phyloP scores from a whole-genome alignment of 164 flowering plant species.

The Santalum album region DNA sequence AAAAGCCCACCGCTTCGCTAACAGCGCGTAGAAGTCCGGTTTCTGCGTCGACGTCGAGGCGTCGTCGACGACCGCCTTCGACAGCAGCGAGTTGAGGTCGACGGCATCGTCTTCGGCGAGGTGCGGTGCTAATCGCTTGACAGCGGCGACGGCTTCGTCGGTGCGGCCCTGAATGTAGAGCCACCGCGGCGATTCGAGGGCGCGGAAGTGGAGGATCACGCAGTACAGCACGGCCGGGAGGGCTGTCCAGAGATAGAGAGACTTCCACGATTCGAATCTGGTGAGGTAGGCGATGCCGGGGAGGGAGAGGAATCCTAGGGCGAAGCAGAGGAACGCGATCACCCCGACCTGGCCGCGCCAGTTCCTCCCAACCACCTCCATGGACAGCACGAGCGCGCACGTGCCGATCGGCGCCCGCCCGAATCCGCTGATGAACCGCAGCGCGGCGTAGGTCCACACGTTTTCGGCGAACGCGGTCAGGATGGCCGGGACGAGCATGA shows the following conservation, averaged over 20 bases:
- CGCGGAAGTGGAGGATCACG: constrained; percentile 20
- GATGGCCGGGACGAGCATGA: background rate
- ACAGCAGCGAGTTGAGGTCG: background rate
- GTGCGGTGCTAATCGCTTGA: constrained; percentile 20
- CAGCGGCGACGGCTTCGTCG: constrained; percentile 38
- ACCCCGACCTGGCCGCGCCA: constrained; percentile 57
- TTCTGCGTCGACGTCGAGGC: constrained; percentile 13
- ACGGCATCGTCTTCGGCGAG: constrained; percentile 4
- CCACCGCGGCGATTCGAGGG: constrained; percentile 76
- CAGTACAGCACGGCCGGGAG: constrained; percentile 40
- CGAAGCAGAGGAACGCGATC: constrained; percentile 47
- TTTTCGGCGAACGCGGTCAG: background rate
- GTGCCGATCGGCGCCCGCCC: constrained; percentile 56
- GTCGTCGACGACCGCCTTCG: too few relatives aligned
- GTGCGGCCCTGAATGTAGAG: constrained; percentile 42
- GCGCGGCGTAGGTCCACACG: constrained; percentile 42
- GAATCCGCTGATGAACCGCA: constrained; percentile 47
- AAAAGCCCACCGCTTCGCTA: constrained; percentile 38
- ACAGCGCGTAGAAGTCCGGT: constrained; percentile 31
- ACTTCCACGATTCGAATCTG: constrained; percentile 41
- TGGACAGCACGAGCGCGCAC: constrained; percentile 40
- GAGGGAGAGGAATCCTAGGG: constrained; percentile 58
- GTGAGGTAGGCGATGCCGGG: constrained; percentile 46
- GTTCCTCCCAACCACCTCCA: constrained; percentile 50
- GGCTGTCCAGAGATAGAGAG: constrained; percentile 44